A percentile compares a stretch with the other conserved stretches of the same genome.
These are phyloP conservation scores for Isochrysis galbana DNA, from an alignment of 78 protist genomes.

Conservation along the genomic window DNA sequence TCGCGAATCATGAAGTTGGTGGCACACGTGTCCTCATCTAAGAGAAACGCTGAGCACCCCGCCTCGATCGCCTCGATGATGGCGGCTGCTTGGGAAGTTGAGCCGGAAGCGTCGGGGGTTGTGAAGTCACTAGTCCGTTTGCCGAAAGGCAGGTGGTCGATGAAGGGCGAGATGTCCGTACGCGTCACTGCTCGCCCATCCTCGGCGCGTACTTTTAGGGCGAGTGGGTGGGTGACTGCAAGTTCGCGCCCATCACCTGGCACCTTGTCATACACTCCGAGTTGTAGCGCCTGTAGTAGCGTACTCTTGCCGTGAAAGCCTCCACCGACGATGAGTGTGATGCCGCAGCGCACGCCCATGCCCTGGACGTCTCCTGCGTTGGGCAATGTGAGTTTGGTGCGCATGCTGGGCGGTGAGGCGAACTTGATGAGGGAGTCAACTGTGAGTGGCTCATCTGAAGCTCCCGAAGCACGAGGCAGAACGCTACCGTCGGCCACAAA, in stretches of 20 bases:
- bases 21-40: slow-evolving; percentile 74
- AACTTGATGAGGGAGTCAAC: neutral
- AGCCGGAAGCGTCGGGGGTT: slow-evolving; percentile 57
- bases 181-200: slow-evolving; percentile 51
- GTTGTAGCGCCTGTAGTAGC: slow-evolving; percentile 62
- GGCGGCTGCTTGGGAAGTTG: slow-evolving; percentile 61
- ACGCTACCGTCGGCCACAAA: slow-evolving; percentile 68
- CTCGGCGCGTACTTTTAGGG: slow-evolving; percentile 58
- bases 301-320: slow-evolving; percentile 75
- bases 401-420: slow-evolving; percentile 34
- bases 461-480: slow-evolving; percentile 59
- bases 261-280: slow-evolving; percentile 61
- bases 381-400: slow-evolving; percentile 25
- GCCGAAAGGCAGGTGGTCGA: slow-evolving; percentile 45
- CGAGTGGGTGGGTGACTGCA: neutral
- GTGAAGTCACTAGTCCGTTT: slow-evolving; percentile 24
- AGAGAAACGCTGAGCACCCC: slow-evolving; percentile 22
- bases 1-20: slow-evolving; percentile 74
- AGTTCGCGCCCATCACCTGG: slow-evolving; percentile 76
- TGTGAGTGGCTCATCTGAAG: slow-evolving; percentile 41
- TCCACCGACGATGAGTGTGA: slow-evolving; percentile 68
- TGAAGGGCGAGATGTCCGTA: slow-evolving; percentile 51
- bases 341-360: slow-evolving; percentile 66
- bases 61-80: slow-evolving; percentile 57
- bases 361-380: slow-evolving; percentile 30